A percentile compares a stretch with the other conserved stretches of the same genome.
These are phyloP conservation scores for Yarrowia divulgata DNA, from an alignment of 805 yeast genomes.

Conservation along the genomic window DNA sequence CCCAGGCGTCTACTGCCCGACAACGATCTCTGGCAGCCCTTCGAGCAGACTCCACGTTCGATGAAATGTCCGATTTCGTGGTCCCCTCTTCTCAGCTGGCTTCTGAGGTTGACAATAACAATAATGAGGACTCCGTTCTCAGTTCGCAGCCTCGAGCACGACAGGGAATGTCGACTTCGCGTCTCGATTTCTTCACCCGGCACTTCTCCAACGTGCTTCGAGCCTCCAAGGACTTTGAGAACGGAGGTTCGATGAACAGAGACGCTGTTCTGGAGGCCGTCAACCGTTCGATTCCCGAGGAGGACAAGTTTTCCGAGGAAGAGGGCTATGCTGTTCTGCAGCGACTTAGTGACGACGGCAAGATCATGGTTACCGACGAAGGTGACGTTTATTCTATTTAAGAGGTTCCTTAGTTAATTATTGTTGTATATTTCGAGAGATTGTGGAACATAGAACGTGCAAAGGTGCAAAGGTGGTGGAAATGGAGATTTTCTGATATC, in stretches of 20 bases:
- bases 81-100: conserved; percentile 20
- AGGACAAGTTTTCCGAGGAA: conserved; percentile 51
- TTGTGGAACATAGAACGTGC: neutral
- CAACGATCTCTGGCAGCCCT: conserved; percentile 42
- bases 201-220: conserved; percentile 57
- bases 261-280: conserved; percentile 53
- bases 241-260: conserved; percentile 56
- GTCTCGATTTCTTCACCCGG: conserved; percentile 61
- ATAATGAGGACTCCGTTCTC: conserved; percentile 12
- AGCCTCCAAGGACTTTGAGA: conserved; percentile 57
- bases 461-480: no score
- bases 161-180: conserved; percentile 46
- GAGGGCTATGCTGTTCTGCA: conserved; percentile 53
- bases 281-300: conserved; percentile 55
- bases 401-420: neutral
- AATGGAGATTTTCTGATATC: no score
- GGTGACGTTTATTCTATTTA: conserved; percentile 49
- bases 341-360: conserved; percentile 50
- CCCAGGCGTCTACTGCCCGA: conserved; percentile 45
- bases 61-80: conserved; percentile 25
- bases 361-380: conserved; percentile 51
- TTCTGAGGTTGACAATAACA: neutral
- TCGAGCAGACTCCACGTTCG: conserved; percentile 28
- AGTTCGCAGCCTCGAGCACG: conserved; percentile 7
- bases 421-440: neutral